Percentiles rank a stretch among this genome's conserved stretches.
Conservation (phyloP, 331 rosid genomes). For the Ulmus americana region DNA sequence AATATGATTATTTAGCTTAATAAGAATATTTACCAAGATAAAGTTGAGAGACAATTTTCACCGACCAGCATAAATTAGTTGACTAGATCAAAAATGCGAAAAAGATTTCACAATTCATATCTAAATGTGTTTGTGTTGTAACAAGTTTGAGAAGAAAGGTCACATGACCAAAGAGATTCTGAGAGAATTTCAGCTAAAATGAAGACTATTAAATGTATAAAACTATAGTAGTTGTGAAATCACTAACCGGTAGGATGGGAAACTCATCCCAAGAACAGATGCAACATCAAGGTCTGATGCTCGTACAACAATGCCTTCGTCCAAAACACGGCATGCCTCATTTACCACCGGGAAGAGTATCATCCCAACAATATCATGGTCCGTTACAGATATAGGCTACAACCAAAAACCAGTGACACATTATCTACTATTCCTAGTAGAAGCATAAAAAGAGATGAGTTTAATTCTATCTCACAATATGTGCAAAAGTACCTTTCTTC, state of each 20-base stretch:
- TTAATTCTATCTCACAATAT: slow-evolving; percentile 1
- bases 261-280: slow-evolving; percentile 97
- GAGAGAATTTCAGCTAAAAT: no score
- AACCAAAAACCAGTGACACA: slow-evolving; percentile 11
- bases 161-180: no score
- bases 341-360: slow-evolving; percentile 86
- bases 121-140: no score
- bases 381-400: slow-evolving; percentile 76
- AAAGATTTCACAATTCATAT: no score
- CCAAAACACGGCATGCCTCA: slow-evolving; percentile 91
- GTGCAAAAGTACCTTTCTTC: slow-evolving; percentile 61
- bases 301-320: slow-evolving; percentile 70
- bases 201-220: no score
- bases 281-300: slow-evolving; percentile 91
- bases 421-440: slow-evolving; percentile 2
- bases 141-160: no score
- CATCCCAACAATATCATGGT: slow-evolving; percentile 86
- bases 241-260: slow-evolving; percentile 73
- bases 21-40: no score
- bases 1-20: no score
- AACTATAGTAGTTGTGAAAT: not conserved
- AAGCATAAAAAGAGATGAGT: not conserved
- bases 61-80: no score
- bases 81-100: no score
- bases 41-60: no score